Evolutionary conservation across 2,329 filamentous ascomycete genomes (phyloP), one percentile per base, ranked within the genome.

Genomic region (Verticillium tricorpus): DNA sequence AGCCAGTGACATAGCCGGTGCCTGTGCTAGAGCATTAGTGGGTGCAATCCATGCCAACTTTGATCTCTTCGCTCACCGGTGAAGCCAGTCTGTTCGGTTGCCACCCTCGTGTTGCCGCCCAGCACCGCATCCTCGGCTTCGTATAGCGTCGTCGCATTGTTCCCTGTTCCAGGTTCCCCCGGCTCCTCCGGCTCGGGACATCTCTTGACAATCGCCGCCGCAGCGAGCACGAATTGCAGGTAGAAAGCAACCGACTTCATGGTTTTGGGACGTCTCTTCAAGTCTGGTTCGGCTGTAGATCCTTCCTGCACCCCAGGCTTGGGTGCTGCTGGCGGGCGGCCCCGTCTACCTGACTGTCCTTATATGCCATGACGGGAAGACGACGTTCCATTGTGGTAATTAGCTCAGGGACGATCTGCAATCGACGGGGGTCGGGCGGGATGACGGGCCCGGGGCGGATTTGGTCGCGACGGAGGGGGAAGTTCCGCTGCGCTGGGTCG

Each of bases 1-100:
- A 82, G 37, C 78, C 75, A 40, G 77, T 76, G 15, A 82, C 77
- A 62, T 82, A 82, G 22, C 80, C 80, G 17, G 74, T 76, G 15
- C 79, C 78, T 79, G 57, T 57, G 45, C 8, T 22, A 7, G 11
- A 14, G 28, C 28, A 17, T 37, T 14, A 57, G 31, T 15, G 32
- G n/a, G 17, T 15, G 22, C 19, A 11, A 12, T 34, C 14, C 12
- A 9, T 3, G 15, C 9, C n/a, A 11, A 17, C 2, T 12, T 6
- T 14, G 52, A n/a, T 5, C 9, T 34, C 2, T 12, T 11, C 22
- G 2, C 62, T 7, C 52, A 73, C 76, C 76, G 25, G 74, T 71
- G 63, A 69, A 81, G 2, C 79, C 79, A 22, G 75, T 62, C 32
- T 75, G 71, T 0, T 74, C 69, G 6, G 72, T 77, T 6, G 71